Percentiles rank a stretch among this genome's conserved stretches.
These are phyloP conservation scores for Blastocystis sp. DNA, from an alignment of 352 stramenopile genomes.

Conservation along the genomic window DNA sequence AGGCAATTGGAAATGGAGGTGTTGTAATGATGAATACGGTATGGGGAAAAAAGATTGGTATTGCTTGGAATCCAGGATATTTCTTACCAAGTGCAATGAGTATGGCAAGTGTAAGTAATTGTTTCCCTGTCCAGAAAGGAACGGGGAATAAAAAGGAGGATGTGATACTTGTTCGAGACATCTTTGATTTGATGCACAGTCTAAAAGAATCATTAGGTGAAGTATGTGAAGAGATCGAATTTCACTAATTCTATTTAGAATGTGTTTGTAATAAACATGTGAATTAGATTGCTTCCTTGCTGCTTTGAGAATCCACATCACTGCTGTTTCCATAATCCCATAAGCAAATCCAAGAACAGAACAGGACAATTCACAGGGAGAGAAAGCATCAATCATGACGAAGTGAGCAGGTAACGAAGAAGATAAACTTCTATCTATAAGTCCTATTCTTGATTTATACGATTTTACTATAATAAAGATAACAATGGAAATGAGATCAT, in stretches of 20 bases:
- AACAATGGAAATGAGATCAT: constrained; percentile 48
- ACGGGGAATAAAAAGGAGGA: neutral
- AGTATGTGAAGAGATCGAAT: neutral
- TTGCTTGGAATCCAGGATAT: constrained; percentile 47
- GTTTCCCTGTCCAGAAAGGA: neutral
- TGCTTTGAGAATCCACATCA: constrained; percentile 56
- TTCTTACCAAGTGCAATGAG: constrained; percentile 21
- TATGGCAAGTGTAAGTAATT: constrained; percentile 19
- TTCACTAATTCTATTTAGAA: neutral
- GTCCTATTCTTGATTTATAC: neutral
- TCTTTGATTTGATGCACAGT: constrained; percentile 31
- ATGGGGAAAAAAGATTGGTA: constrained; percentile 30
- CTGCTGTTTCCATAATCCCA: constrained; percentile 50
- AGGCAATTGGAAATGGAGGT: neutral
- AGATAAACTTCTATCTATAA: constrained; percentile 26
- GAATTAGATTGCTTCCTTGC: neutral
- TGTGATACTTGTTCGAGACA: constrained; percentile 19
- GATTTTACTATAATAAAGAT: constrained; percentile 61
- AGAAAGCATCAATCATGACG: constrained; percentile 34
- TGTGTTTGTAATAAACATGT: neutral
- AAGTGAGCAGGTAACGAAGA: constrained; percentile 48
- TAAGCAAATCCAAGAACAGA: constrained; percentile 48
- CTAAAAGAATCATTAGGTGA: constrained; percentile 8
- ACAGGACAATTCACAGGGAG: constrained; percentile 35
- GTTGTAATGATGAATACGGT: constrained; percentile 51